Evolutionary conservation across 768 basidiomycete genomes (phyloP), one percentile per base, ranked within the genome.

Genomic region (Tremella mesenterica): DNA sequence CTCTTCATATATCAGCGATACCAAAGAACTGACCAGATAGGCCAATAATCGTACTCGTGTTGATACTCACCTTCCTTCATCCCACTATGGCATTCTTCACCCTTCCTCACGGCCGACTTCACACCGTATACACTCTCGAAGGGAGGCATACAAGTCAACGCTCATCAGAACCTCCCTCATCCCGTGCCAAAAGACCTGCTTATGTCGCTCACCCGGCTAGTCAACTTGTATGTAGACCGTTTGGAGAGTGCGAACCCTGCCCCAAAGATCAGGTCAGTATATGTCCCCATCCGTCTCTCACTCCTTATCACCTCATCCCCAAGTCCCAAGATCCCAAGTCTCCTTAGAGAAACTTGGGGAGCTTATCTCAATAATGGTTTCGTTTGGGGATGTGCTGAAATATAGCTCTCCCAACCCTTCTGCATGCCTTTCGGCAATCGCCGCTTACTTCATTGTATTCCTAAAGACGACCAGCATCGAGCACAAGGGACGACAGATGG

Each of bases 381-480:
- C 33, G 33, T 10, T 10, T 10, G 12, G 33, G 33, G 38, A 41
- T n/a, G 8, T 23, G 57, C 45, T 33, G 41, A 26, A 51, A 59
- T 48, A 57, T 58, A 92, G 89, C 76, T 87, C 29, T 76, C 83
- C 63, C 82, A 91, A 75, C 90, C 91, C 1, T 93, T 86, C 73
- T 96, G 91, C 74, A 83, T 87, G 67, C 91, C 92, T n/a, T 93
- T 90, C 68, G 92, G 92, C 48, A 92, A 92, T 74, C 82, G 92
- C 21, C 83, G 87, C 18, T 79, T 90, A 34, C 79, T 92, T 77
- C 91, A 91, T 69, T 96, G 91, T 56, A 67, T 81, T 29, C 73
- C 66, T 5, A 41, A 41, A 16, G 62, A 43, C 48, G 30, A 20
- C 38, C 48, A 25, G 33, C n/a, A n/a, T 16, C 4, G 38, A 41